These are phyloP conservation scores for Kwoniella sp. DNA, from an alignment of 768 basidiomycete genomes.

Conservation along the genomic window DNA sequence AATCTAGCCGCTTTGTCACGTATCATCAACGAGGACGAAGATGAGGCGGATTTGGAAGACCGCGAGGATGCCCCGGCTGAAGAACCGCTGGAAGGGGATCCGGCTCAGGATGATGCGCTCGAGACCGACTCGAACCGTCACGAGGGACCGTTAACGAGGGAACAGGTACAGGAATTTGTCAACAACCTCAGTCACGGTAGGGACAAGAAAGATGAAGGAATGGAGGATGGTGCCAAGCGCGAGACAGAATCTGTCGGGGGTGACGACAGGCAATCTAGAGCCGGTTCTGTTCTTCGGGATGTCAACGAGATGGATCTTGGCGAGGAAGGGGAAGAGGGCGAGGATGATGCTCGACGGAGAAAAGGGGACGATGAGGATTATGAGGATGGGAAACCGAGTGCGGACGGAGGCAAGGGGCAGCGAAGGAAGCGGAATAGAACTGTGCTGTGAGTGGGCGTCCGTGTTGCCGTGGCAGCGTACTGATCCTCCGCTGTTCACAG, in stretches of 20 bases:
- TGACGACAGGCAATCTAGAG: no score
- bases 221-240: not conserved
- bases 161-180: constrained; percentile 29
- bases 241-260: no score
- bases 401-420: constrained; percentile 23
- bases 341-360: constrained; percentile 6
- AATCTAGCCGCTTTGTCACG: constrained; percentile 39
- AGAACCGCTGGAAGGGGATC: constrained; percentile 1
- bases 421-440: constrained; percentile 41
- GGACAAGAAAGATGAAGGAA: constrained; percentile 2
- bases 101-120: constrained; percentile 1
- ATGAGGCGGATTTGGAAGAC: constrained; percentile 3
- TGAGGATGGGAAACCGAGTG: constrained; percentile 11
- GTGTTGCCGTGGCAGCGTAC: not conserved
- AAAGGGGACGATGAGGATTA: constrained; percentile 13
- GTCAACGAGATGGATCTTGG: not conserved
- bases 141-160: constrained; percentile 17
- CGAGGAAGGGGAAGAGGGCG: constrained; percentile 8
- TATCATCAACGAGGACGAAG: constrained; percentile 19
- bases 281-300: no score
- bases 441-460: constrained; percentile 26
- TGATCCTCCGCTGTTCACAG: not conserved
- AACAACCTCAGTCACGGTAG: constrained; percentile 7
- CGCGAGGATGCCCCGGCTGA: not conserved
- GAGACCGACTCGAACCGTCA: constrained; percentile 2